phyloP scores from a whole-genome alignment of 306 rosid species.

The Glycyrrhiza uralensis region DNA sequence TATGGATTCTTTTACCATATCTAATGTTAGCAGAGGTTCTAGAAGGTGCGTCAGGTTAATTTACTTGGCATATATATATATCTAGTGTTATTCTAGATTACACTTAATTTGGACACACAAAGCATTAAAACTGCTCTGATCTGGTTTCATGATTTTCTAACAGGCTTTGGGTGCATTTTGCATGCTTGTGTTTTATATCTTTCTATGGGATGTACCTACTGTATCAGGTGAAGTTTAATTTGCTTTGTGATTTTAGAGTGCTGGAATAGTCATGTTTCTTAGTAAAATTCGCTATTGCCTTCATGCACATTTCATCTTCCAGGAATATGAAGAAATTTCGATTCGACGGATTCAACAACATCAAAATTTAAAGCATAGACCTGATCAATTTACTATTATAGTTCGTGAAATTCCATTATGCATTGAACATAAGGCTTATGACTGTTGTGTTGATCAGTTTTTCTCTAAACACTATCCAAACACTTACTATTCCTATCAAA shows the following conservation, averaged over 20 bases:
- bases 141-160: constrained; percentile 25
- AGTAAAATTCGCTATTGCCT: constrained; percentile 15
- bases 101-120: not conserved
- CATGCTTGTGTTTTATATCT: constrained; percentile 75
- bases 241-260: no score
- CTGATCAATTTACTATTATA: constrained; percentile 75
- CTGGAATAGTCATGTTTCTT: constrained; percentile 12
- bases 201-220: constrained; percentile 73
- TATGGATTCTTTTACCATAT: constrained; percentile 72
- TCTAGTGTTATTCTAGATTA: no score
- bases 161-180: constrained; percentile 97
- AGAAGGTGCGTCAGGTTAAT: constrained; percentile 51
- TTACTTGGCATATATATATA: no score
- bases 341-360: constrained; percentile 59
- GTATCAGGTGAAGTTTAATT: constrained; percentile 67
- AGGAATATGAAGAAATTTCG: constrained; percentile 82
- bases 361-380: constrained; percentile 51
- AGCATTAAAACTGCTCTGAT: constrained; percentile 10
- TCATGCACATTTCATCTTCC: constrained; percentile 30
- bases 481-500: constrained; percentile 65
- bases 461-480: constrained; percentile 67
- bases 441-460: constrained; percentile 69
- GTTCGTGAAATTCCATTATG: constrained; percentile 85
- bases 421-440: constrained; percentile 55
- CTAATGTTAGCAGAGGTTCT: constrained; percentile 72